phyloP scores from a whole-genome alignment of 2,329 filamentous ascomycete genomes.

The Cytospora schulzeri region DNA sequence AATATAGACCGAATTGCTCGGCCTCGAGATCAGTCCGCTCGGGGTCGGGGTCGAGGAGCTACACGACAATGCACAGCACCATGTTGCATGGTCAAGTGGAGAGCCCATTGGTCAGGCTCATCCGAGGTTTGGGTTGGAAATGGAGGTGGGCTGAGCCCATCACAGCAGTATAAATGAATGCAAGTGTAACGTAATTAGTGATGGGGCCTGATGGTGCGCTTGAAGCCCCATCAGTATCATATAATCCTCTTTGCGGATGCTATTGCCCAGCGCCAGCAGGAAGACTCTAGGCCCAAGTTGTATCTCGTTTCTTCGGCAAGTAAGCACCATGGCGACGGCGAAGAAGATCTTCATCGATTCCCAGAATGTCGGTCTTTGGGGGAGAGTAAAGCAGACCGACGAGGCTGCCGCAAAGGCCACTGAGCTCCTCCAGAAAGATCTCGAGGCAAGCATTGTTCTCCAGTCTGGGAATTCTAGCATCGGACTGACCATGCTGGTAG shows the following conservation, averaged over 20 bases:
- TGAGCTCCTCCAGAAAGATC: conserved; percentile 74
- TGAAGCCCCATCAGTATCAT: not conserved
- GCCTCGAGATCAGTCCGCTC: not conserved
- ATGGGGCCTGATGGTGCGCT: not conserved
- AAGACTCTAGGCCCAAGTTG: not conserved
- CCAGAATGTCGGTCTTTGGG: conserved; percentile 53
- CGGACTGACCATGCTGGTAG: conserved; percentile 31
- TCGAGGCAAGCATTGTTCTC: conserved; percentile 51
- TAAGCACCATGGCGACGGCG: conserved; percentile 47
- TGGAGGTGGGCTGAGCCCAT: too few relatives aligned
- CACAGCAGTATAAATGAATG: conserved; percentile 8
- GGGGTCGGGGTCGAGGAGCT: not conserved
- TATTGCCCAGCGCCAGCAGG: conserved; percentile 5
- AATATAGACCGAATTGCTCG: too few relatives aligned
- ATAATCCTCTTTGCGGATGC: not conserved
- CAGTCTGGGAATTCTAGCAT: not conserved
- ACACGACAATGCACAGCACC: not conserved
- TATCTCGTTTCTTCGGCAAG: not conserved
- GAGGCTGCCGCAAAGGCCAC: conserved; percentile 65
- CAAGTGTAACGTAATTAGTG: too few relatives aligned
- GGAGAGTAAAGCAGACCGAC: conserved; percentile 47
- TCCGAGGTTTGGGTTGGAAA: not conserved
- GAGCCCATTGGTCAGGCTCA: not conserved
- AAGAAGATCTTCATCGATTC: conserved; percentile 51
- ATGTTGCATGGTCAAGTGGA: not conserved